phyloP scores from a whole-genome alignment of 768 basidiomycete species.

The Trametes maxima region DNA sequence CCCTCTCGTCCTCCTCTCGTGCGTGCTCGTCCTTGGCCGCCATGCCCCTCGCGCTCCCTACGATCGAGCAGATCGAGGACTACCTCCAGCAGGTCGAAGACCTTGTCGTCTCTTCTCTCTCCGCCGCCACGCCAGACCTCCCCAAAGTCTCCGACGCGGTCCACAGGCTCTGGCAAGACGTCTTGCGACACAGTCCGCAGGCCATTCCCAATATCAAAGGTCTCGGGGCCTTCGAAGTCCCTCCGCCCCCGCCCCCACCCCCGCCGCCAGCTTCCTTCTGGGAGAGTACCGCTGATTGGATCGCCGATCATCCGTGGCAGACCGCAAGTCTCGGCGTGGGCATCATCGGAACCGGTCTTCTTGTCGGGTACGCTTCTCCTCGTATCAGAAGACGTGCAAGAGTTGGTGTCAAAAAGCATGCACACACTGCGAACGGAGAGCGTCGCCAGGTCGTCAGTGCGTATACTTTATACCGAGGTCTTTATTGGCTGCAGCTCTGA shows the following conservation, averaged over 20 bases:
- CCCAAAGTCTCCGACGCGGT: conserved; percentile 66
- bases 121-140: conserved; percentile 59
- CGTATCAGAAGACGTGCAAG: conserved; percentile 25
- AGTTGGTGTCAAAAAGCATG: conserved; percentile 28
- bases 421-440: conserved; percentile 35
- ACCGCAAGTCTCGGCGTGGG: conserved; percentile 56
- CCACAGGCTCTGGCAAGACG: conserved; percentile 74
- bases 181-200: conserved; percentile 76
- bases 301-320: conserved; percentile 62
- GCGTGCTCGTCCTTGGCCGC: background rate
- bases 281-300: conserved; percentile 53
- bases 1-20: background rate
- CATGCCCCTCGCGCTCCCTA: conserved; percentile 29
- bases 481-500: conserved; percentile 7
- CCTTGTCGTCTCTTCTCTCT: conserved; percentile 56
- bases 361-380: conserved; percentile 54
- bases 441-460: conserved; percentile 50
- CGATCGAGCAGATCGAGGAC: conserved; percentile 68
- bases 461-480: conserved; percentile 21
- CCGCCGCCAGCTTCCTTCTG: conserved; percentile 48
- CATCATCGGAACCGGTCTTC: conserved; percentile 60
- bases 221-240: conserved; percentile 73
- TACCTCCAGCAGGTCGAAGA: conserved; percentile 69
- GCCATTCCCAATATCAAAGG: conserved; percentile 52
- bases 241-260: conserved; percentile 64